Conservation (phyloP, 352 stramenopile species). For the Pythium monospermum region DNA sequence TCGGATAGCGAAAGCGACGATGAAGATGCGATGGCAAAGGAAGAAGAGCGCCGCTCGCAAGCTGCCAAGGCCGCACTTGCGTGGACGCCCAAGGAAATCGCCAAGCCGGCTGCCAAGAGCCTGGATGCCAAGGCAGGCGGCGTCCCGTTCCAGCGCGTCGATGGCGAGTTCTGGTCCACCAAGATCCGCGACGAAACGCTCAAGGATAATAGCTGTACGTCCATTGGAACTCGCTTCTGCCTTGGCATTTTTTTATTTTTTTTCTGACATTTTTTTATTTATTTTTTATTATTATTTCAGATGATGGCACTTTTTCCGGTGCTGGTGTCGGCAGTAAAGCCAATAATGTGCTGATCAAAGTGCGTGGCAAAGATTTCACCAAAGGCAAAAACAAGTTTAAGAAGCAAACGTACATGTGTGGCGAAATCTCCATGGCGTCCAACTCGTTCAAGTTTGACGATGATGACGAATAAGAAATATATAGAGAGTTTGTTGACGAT, state of each 20-base stretch:
- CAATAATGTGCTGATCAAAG: conserved; percentile 96
- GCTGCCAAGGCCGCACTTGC: conserved; percentile 86
- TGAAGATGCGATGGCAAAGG: conserved; percentile 70
- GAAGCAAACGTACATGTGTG: conserved; percentile 94
- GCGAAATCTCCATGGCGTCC: conserved; percentile 90
- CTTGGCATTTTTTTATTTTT: neutral
- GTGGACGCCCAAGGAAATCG: conserved; percentile 91
- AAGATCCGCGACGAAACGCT: conserved; percentile 92
- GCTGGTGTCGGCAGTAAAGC: conserved; percentile 96
- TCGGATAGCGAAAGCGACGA: conserved; percentile 44
- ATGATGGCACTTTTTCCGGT: conserved; percentile 95
- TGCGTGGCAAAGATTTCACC: conserved; percentile 99
- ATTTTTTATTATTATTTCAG: conserved; percentile 17
- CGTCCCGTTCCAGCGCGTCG: conserved; percentile 97
- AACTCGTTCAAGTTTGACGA: conserved; percentile 94
- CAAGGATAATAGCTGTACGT: conserved; percentile 95
- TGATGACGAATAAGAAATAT: conserved; percentile 13
- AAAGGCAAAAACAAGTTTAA: conserved; percentile 99
- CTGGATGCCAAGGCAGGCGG: conserved; percentile 71
- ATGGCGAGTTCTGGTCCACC: conserved; percentile 93
- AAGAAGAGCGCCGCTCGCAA: conserved; percentile 56
- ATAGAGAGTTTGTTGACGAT: no score
- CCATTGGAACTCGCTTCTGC: neutral
- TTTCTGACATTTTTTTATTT: neutral
- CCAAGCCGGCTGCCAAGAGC: conserved; percentile 48